These are phyloP conservation scores for Fusarium udum DNA, from an alignment of 2,329 filamentous ascomycete genomes.

Conservation along the genomic window DNA sequence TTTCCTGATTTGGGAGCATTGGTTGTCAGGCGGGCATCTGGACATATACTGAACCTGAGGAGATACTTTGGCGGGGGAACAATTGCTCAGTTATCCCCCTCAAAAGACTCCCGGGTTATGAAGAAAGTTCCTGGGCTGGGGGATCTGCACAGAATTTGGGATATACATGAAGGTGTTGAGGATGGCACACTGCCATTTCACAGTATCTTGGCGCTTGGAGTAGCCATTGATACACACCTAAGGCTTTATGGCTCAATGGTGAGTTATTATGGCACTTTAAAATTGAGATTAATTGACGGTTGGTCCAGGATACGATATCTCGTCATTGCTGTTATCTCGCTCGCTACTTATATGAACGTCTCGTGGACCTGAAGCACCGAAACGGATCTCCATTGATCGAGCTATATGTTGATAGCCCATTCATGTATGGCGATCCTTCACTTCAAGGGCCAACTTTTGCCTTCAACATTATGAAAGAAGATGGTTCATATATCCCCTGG, in stretches of 20 bases:
- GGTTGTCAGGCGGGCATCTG: slow-evolving; percentile 65
- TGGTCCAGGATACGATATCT: slow-evolving; percentile 58
- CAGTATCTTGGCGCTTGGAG: slow-evolving; percentile 68
- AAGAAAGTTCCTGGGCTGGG: slow-evolving; percentile 54
- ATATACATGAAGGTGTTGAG: slow-evolving; percentile 69
- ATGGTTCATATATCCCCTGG: slow-evolving; percentile 65
- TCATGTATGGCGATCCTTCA: slow-evolving; percentile 58
- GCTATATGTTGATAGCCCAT: slow-evolving; percentile 62
- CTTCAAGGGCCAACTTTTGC: slow-evolving; percentile 70
- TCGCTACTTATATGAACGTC: slow-evolving; percentile 57
- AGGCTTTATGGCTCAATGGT: slow-evolving; percentile 66
- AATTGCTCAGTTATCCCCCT: slow-evolving; percentile 61
- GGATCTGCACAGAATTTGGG: slow-evolving; percentile 48
- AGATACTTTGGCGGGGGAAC: slow-evolving; percentile 76
- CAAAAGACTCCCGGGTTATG: slow-evolving; percentile 35
- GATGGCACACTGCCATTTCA: slow-evolving; percentile 75
- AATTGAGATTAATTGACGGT: neutral
- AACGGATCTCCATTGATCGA: slow-evolving; percentile 62
- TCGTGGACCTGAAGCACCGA: slow-evolving; percentile 59
- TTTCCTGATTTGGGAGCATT: slow-evolving; percentile 72
- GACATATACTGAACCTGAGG: slow-evolving; percentile 62
- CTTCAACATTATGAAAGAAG: slow-evolving; percentile 66
- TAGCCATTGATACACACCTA: slow-evolving; percentile 66
- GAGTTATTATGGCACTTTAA: neutral
- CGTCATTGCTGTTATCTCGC: slow-evolving; percentile 65